Percentiles rank a stretch among this genome's conserved stretches.
Evolutionary conservation across 495 filamentous ascomycete genomes (phyloP).

Genomic region (Usnea hakonensis): DNA sequence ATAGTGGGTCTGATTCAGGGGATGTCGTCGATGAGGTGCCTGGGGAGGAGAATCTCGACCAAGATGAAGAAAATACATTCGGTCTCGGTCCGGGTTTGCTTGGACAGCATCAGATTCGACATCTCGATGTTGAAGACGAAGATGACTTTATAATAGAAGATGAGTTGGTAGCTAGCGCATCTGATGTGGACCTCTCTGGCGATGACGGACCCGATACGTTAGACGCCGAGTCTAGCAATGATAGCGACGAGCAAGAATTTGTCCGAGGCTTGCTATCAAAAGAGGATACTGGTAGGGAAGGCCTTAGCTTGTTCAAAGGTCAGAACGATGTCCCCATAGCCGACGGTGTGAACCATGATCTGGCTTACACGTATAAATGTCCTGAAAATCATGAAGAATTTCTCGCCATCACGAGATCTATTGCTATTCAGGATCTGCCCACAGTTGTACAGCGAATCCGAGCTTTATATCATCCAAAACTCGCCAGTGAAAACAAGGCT

Average conservation of each 20-base stretch:
- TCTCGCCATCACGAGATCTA: constrained; percentile 51
- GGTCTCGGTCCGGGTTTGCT: constrained; percentile 38
- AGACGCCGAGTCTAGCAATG: constrained; percentile 44
- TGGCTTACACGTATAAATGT: constrained; percentile 79
- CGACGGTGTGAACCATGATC: constrained; percentile 38
- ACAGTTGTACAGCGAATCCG: constrained; percentile 82
- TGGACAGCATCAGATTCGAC: constrained; percentile 28
- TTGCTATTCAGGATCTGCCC: constrained; percentile 57
- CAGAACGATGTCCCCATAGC: constrained; percentile 14
- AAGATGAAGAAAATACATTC: constrained; percentile 50
- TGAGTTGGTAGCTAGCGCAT: constrained; percentile 65
- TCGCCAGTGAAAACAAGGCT: constrained; percentile 73
- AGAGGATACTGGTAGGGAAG: constrained; percentile 38
- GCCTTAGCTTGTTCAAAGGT: constrained; percentile 28
- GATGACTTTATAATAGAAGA: constrained; percentile 89
- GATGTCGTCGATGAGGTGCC: constrained; percentile 39
- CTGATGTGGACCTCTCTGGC: constrained; percentile 46
- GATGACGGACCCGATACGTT: constrained; percentile 45
- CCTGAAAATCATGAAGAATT: constrained; percentile 70
- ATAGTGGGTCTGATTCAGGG: constrained; percentile 41
- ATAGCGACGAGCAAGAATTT: constrained; percentile 52
- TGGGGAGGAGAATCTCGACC: constrained; percentile 31
- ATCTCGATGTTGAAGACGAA: constrained; percentile 68
- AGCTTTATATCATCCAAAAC: constrained; percentile 80
- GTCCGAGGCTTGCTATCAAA: constrained; percentile 53